Conservation (phyloP, 306 rosid species). For the Rubus parviflorus region DNA sequence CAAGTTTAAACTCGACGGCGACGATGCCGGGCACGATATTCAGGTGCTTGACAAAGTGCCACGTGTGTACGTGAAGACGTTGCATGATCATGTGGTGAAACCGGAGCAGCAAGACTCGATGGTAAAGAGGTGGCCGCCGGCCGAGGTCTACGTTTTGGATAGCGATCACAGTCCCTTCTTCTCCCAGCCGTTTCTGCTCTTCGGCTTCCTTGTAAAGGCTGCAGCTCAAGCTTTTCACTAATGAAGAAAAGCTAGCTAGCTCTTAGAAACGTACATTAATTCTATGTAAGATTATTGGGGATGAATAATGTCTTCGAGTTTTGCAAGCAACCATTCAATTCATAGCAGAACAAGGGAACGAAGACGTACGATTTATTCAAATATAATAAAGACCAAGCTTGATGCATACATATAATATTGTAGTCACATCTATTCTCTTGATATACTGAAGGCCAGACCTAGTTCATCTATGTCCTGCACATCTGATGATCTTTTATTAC, state of each 20-base stretch:
- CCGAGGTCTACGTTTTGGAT: slow-evolving; percentile 57
- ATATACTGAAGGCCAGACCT: too few relatives aligned
- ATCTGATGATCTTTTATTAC: not conserved
- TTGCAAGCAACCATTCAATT: too few relatives aligned
- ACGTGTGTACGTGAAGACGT: slow-evolving; percentile 66
- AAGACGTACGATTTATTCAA: not conserved
- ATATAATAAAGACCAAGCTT: not conserved
- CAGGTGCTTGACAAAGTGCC: slow-evolving; percentile 46
- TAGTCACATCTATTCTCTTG: not conserved
- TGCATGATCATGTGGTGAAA: slow-evolving; percentile 67
- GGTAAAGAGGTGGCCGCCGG: slow-evolving; percentile 77
- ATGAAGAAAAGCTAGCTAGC: too few relatives aligned
- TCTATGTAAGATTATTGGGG: not conserved
- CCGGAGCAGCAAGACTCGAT: slow-evolving; percentile 83
- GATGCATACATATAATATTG: not conserved
- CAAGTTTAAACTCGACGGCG: slow-evolving; percentile 38
- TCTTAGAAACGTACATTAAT: too few relatives aligned
- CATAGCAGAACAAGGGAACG: not conserved
- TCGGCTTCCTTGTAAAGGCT: slow-evolving; percentile 68
- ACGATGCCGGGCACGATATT: not conserved
- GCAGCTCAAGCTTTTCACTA: slow-evolving; percentile 17
- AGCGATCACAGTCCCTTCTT: slow-evolving; percentile 86
- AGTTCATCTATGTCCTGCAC: not conserved
- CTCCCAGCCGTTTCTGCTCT: slow-evolving; percentile 81
- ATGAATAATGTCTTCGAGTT: not conserved